Evolutionary conservation across 148 eudicot species (phyloP).

Genomic region (Simmondsia chinensis): DNA sequence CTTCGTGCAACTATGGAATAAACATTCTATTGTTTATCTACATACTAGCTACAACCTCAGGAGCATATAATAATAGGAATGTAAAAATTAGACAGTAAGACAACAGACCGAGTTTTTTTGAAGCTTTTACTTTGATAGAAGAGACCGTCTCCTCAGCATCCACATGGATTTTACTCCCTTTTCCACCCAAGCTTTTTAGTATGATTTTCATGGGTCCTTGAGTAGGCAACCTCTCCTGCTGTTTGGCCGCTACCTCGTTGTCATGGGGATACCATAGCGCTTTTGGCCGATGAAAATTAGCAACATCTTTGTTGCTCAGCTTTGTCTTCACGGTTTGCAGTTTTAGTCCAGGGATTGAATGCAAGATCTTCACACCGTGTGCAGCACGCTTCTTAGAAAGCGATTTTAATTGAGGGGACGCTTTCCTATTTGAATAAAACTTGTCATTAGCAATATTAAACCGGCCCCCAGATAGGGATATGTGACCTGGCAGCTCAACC

Average conservation of each 20-base stretch:
- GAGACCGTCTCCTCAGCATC: slow-evolving; percentile 77
- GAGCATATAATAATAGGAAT: not conserved
- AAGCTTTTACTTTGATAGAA: slow-evolving; percentile 80
- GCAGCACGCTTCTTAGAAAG: slow-evolving; percentile 79
- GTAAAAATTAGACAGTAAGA: not conserved
- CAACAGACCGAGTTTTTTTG: slow-evolving; percentile 78
- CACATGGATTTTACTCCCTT: slow-evolving; percentile 87
- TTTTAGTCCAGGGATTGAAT: slow-evolving; percentile 82
- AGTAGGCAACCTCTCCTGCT: slow-evolving; percentile 58
- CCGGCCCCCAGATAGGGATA: slow-evolving; percentile 38
- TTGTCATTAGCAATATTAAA: slow-evolving; percentile 91
- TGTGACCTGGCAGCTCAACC: slow-evolving; percentile 48
- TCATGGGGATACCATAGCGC: slow-evolving; percentile 93
- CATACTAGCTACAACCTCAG: not conserved
- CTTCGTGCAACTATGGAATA: no score
- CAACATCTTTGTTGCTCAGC: slow-evolving; percentile 93
- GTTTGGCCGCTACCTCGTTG: slow-evolving; percentile 65
- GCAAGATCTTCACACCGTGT: slow-evolving; percentile 85
- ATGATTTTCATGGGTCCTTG: slow-evolving; percentile 82
- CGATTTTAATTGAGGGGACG: slow-evolving; percentile 78
- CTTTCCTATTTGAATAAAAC: slow-evolving; percentile 77
- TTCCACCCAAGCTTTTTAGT: slow-evolving; percentile 88
- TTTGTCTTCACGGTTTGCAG: slow-evolving; percentile 87
- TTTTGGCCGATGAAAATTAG: slow-evolving; percentile 95
- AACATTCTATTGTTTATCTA: not conserved